Percentiles rank a stretch among this genome's conserved stretches.
Conservation (phyloP, 2,329 filamentous ascomycete species). For the Botrytis fabae region DNA sequence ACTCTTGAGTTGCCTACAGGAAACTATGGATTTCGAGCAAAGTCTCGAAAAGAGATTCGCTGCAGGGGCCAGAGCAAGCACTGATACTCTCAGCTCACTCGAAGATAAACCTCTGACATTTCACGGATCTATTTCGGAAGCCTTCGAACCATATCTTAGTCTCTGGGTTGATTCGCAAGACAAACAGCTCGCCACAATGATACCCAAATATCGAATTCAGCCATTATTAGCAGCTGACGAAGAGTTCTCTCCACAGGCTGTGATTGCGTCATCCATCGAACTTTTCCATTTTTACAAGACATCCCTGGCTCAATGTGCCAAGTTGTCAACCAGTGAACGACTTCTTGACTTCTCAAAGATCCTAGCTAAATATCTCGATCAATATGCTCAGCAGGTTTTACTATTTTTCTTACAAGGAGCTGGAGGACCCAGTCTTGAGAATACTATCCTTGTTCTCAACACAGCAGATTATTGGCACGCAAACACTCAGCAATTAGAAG, state of each 20-base stretch:
- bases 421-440: slow-evolving; percentile 62
- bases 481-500: slow-evolving; percentile 89
- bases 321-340: slow-evolving; percentile 86
- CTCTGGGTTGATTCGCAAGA: slow-evolving; percentile 98
- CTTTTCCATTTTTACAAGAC: slow-evolving; percentile 96
- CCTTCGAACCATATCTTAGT: slow-evolving; percentile 95
- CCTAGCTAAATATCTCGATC: slow-evolving; percentile 89
- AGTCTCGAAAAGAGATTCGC: slow-evolving; percentile 82
- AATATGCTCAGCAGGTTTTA: slow-evolving; percentile 91
- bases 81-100: slow-evolving; percentile 81
- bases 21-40: slow-evolving; percentile 97
- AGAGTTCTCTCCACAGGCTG: slow-evolving; percentile 85
- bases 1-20: slow-evolving; percentile 83
- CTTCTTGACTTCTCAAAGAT: slow-evolving; percentile 82
- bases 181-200: slow-evolving; percentile 77
- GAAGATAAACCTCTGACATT: slow-evolving; percentile 78
- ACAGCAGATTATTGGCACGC: slow-evolving; percentile 97
- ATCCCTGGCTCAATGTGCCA: slow-evolving; percentile 90
- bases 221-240: slow-evolving; percentile 80
- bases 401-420: slow-evolving; percentile 62
- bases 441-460: slow-evolving; percentile 84
- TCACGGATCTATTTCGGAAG: slow-evolving; percentile 88
- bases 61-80: slow-evolving; percentile 71
- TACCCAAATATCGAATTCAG: slow-evolving; percentile 84
- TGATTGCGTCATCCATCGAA: slow-evolving; percentile 92